Percentiles rank a stretch among this genome's conserved stretches.
Conservation (phyloP, 495 filamentous ascomycete species). For the Oidiodendron maius region DNA sequence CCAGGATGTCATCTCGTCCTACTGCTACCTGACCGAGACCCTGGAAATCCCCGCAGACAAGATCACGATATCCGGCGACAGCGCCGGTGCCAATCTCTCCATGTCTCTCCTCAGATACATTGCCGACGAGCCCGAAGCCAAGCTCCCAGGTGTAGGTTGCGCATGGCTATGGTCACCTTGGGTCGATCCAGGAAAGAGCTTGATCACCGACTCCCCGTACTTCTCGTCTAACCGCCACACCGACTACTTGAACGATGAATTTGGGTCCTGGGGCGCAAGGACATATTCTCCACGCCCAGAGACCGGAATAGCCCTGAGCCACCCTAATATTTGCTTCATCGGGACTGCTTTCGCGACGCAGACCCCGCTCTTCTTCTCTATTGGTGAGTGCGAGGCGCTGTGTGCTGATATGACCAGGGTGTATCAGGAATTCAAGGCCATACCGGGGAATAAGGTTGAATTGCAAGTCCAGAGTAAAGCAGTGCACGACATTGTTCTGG, state of each 20-base stretch:
- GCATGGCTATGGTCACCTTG: conserved; percentile 24
- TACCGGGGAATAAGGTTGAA: conserved; percentile 17
- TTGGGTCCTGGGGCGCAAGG: conserved; percentile 20
- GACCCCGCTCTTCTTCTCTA: conserved; percentile 17
- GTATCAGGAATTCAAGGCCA: conserved; percentile 6
- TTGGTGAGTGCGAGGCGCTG: conserved; percentile 16
- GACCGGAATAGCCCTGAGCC: conserved; percentile 1
- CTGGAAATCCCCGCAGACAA: conserved; percentile 25
- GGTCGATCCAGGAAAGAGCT: conserved; percentile 17
- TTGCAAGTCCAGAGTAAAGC: conserved; percentile 14
- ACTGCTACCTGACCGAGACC: conserved; percentile 30
- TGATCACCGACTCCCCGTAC: conserved; percentile 1
- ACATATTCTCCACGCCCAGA: conserved; percentile 6
- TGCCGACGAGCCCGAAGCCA: conserved; percentile 12
- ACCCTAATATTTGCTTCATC: conserved; percentile 15
- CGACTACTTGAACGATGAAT: conserved; percentile 21
- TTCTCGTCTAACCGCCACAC: conserved; percentile 16
- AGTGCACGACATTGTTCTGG: conserved; percentile 24
- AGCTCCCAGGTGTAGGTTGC: conserved; percentile 12
- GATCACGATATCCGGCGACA: conserved; percentile 40
- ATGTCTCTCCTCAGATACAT: conserved; percentile 36
- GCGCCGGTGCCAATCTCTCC: conserved; percentile 35
- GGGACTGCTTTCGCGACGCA: conserved; percentile 17
- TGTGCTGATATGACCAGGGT: conserved; percentile 15
- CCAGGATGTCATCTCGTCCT: conserved; percentile 40